phyloP scores from a whole-genome alignment of 179 eudicot species.

The Actinidia arguta region DNA sequence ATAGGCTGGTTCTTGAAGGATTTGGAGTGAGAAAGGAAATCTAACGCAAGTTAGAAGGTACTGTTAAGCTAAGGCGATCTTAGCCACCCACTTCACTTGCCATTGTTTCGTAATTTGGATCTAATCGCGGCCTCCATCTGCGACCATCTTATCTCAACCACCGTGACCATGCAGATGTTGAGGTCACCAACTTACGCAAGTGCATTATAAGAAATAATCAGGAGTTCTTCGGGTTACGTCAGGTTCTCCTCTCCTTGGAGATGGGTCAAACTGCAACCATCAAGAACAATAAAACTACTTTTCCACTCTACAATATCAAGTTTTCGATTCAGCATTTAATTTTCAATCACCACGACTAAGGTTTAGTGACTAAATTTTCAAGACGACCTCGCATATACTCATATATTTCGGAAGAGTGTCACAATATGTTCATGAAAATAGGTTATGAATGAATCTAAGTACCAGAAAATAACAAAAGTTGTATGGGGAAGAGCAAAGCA shows the following conservation, averaged over 20 bases:
- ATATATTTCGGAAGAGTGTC: too few species aligned
- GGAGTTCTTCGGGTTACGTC: slow-evolving; percentile 80
- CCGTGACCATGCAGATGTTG: slow-evolving; percentile 14
- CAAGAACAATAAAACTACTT: not conserved
- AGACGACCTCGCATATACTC: not conserved
- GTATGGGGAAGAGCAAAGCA: too few species aligned
- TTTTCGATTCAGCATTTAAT: not conserved
- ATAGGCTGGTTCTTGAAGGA: too few species aligned
- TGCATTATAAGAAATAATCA: slow-evolving; percentile 65
- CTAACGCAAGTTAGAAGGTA: slow-evolving; percentile 23
- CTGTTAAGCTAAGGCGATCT: slow-evolving; percentile 9
- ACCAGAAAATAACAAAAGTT: not conserved
- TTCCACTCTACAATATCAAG: not conserved
- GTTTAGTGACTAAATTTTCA: not conserved
- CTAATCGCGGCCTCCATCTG: not conserved
- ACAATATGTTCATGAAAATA: too few species aligned
- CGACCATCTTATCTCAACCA: not conserved
- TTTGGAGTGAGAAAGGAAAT: too few species aligned
- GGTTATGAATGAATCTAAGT: not conserved
- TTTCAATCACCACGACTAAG: not conserved
- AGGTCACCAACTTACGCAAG: slow-evolving; percentile 27
- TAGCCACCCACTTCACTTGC: not conserved
- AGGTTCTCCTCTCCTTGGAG: slow-evolving; percentile 86
- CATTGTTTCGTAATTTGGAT: not conserved
- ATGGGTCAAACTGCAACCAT: slow-evolving; percentile 70